These are phyloP conservation scores for Aspergillus haitiensis DNA, from an alignment of 495 filamentous ascomycete species.

Conservation along the genomic window DNA sequence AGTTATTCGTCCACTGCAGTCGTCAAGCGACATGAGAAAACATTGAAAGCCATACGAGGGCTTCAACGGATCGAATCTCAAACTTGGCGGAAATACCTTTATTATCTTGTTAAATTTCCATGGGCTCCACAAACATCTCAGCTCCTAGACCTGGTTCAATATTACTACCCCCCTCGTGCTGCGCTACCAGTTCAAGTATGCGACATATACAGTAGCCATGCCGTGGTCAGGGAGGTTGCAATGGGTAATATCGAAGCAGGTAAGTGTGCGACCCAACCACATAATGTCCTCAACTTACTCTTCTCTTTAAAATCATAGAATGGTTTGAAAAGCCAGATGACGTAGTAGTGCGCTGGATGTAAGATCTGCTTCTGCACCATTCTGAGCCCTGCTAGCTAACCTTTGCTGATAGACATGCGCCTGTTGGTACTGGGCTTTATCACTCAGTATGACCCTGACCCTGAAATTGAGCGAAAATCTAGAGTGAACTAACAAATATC, in stretches of 20 bases:
- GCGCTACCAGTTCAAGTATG: not conserved
- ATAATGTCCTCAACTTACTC: too few relatives aligned
- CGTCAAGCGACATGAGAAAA: too few relatives aligned
- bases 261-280: not conserved
- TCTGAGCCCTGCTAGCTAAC: not conserved
- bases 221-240: not conserved
- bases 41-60: too few relatives aligned
- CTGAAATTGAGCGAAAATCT: too few relatives aligned
- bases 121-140: not conserved
- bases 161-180: not conserved
- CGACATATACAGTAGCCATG: not conserved
- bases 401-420: not conserved
- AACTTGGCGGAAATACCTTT: too few relatives aligned
- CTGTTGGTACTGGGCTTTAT: not conserved
- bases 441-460: not conserved
- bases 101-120: not conserved
- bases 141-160: not conserved
- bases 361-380: not conserved
- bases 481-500: too few relatives aligned
- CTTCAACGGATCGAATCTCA: too few relatives aligned
- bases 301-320: not conserved
- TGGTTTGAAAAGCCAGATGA: not conserved
- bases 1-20: too few relatives aligned
- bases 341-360: not conserved
- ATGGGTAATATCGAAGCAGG: conserved; percentile 1